Evolutionary conservation across 1,139 yeast genomes (phyloP).

Genomic region (Nematodospora anomalae): DNA sequence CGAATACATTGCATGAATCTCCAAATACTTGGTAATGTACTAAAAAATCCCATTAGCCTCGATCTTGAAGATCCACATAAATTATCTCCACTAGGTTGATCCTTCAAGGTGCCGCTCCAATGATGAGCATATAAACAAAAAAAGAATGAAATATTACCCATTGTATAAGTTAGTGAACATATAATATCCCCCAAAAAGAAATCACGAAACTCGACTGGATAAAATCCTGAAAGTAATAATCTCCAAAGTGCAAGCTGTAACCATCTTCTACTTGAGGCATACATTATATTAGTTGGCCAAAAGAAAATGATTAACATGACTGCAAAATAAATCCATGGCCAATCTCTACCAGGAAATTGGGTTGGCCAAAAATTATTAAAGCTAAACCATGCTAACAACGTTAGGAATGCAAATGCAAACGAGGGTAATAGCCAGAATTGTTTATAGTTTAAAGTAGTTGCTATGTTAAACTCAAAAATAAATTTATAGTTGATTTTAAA

Average conservation of each 20-base stretch:
- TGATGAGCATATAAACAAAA: constrained; percentile 76
- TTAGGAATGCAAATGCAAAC: constrained; percentile 52
- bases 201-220: constrained; percentile 93
- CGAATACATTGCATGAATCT: constrained; percentile 87
- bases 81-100: constrained; percentile 31
- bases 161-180: constrained; percentile 82
- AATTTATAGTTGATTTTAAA: constrained; percentile 85
- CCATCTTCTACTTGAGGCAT: constrained; percentile 69
- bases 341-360: constrained; percentile 61
- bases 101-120: constrained; percentile 55
- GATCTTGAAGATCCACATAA: constrained; percentile 80
- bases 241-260: constrained; percentile 70
- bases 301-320: constrained; percentile 49
- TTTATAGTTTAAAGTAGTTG: constrained; percentile 64
- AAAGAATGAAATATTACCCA: constrained; percentile 83
- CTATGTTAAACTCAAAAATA: constrained; percentile 83
- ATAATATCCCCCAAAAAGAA: constrained; percentile 90
- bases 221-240: constrained; percentile 75
- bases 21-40: constrained; percentile 86
- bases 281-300: constrained; percentile 61
- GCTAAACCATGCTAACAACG: constrained; percentile 73
- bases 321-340: constrained; percentile 81
- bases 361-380: constrained; percentile 68
- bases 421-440: constrained; percentile 68
- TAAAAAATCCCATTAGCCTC: constrained; percentile 75